A percentile compares a stretch with the other conserved stretches of the same genome.
Evolutionary conservation across 129 eudicot genomes (phyloP).

Genomic region (Flaveria brownii): DNA sequence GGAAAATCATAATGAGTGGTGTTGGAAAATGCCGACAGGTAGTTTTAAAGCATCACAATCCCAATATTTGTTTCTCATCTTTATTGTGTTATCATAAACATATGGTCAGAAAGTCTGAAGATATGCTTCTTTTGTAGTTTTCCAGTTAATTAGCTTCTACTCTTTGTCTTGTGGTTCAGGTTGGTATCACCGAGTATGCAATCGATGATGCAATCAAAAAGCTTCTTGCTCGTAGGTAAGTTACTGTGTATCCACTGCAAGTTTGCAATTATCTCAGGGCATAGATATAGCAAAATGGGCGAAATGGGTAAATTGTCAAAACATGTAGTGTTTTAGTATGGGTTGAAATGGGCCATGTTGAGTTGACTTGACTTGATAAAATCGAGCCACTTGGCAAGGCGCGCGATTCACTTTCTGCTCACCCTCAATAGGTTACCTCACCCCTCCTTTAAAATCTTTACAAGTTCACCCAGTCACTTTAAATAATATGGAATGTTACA

Average conservation of each 20-base stretch:
- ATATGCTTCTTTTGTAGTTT: neutral
- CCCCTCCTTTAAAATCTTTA: no score
- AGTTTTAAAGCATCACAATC: neutral
- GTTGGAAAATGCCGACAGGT: conserved; percentile 99
- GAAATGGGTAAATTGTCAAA: neutral
- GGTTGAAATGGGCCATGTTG: neutral
- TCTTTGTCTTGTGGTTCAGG: conserved; percentile 48
- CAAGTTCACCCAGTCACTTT: no score
- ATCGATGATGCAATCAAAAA: conserved; percentile 98
- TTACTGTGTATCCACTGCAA: conserved; percentile 21
- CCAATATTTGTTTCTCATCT: neutral
- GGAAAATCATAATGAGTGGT: conserved; percentile 92
- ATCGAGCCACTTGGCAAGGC: no score
- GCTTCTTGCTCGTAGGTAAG: conserved; percentile 82
- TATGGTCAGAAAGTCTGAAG: conserved; percentile 1
- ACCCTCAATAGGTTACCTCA: no score
- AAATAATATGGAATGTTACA: no score
- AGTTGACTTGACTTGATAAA: neutral
- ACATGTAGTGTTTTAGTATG: neutral
- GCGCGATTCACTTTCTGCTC: no score
- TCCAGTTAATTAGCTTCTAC: conserved; percentile 12
- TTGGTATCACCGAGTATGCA: conserved; percentile 86
- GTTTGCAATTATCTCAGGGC: neutral
- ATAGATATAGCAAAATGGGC: neutral
- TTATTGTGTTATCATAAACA: neutral